phyloP scores from a whole-genome alignment of 306 rosid genomes.

The Morella rubra region DNA sequence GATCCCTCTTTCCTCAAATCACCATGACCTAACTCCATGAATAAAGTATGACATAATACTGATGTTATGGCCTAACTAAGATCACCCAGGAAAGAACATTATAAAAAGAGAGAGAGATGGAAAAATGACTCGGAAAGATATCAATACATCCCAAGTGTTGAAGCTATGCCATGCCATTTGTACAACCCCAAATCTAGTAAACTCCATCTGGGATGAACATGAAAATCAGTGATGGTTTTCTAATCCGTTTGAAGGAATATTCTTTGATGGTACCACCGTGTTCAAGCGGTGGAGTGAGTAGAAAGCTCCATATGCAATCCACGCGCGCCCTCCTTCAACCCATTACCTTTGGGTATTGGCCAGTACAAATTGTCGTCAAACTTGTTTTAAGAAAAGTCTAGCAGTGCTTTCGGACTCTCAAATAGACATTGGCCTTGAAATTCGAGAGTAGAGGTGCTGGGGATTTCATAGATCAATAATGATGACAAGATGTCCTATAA shows the following conservation, averaged over 20 bases:
- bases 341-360: constrained; percentile 39
- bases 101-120: too few species aligned
- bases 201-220: constrained; percentile 21
- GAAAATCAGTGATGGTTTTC: background rate
- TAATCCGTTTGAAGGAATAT: background rate
- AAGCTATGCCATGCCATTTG: background rate
- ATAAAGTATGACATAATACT: too few species aligned
- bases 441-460: constrained; percentile 28
- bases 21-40: too few species aligned
- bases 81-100: background rate
- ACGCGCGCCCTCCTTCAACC: constrained; percentile 40
- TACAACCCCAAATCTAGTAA: background rate
- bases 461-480: constrained; percentile 26
- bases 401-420: constrained; percentile 34
- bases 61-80: background rate
- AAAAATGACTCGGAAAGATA: too few species aligned
- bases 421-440: constrained; percentile 37
- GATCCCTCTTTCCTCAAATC: too few species aligned
- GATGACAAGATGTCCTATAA: constrained; percentile 62
- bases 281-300: constrained; percentile 43
- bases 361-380: constrained; percentile 36
- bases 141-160: too few species aligned
- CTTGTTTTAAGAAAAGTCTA: constrained; percentile 37
- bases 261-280: constrained; percentile 5
- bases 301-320: constrained; percentile 58